Percentiles rank a stretch among this genome's conserved stretches.
Evolutionary conservation across 1,139 yeast species (phyloP).

Genomic region (Taphrina pruni): DNA sequence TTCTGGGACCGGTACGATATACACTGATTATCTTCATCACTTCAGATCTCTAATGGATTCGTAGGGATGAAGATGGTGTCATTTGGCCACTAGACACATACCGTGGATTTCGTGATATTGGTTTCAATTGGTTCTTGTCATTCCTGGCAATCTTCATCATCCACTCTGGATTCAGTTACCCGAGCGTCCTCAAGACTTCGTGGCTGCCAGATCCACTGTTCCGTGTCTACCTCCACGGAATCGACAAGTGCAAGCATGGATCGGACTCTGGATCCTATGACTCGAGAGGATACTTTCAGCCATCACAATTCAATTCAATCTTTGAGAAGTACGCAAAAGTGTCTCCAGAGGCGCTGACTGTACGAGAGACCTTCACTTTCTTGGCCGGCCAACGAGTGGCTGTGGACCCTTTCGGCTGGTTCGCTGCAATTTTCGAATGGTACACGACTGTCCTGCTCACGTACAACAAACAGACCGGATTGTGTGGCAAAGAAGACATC

Average conservation of each 20-base stretch:
- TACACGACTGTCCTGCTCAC: constrained; percentile 37
- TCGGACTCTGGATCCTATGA: constrained; percentile 35
- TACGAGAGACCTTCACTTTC: constrained; percentile 31
- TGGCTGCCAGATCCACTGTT: constrained; percentile 40
- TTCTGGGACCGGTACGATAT: constrained; percentile 36
- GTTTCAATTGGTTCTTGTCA: constrained; percentile 39
- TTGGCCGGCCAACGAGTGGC: constrained; percentile 36
- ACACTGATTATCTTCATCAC: not conserved
- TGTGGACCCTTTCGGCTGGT: constrained; percentile 42
- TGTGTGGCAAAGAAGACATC: constrained; percentile 31
- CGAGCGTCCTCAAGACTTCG: constrained; percentile 32
- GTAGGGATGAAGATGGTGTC: constrained; percentile 33
- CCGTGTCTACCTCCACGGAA: constrained; percentile 36
- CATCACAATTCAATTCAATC: constrained; percentile 34
- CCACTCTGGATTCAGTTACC: constrained; percentile 37
- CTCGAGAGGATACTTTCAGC: constrained; percentile 37
- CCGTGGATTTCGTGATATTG: constrained; percentile 39
- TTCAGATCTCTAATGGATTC: not conserved
- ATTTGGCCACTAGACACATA: constrained; percentile 39
- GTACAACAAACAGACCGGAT: constrained; percentile 16
- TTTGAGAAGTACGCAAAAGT: constrained; percentile 35
- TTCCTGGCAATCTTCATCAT: constrained; percentile 34
- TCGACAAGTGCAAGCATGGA: constrained; percentile 42
- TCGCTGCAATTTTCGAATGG: constrained; percentile 38
- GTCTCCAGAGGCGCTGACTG: constrained; percentile 15